phyloP scores from a whole-genome alignment of 2,329 filamentous ascomycete genomes.

The Pseudocercospora vitis region DNA sequence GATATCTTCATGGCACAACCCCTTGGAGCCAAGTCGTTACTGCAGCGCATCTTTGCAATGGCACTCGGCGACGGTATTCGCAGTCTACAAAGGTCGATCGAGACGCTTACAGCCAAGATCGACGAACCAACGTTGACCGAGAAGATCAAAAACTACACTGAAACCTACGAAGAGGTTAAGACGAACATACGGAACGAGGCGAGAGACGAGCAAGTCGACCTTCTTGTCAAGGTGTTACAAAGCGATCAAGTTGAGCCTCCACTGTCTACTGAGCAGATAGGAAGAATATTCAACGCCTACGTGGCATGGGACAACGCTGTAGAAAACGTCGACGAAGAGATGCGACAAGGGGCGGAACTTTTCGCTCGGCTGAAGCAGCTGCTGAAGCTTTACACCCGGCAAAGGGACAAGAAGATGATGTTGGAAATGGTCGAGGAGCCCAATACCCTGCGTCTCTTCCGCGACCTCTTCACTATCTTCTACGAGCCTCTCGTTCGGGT shows the following conservation, averaged over 20 bases:
- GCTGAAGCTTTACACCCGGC: constrained; percentile 84
- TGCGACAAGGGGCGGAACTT: constrained; percentile 84
- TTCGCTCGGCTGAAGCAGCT: constrained; percentile 95
- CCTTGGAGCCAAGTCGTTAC: constrained; percentile 81
- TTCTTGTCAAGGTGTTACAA: constrained; percentile 80
- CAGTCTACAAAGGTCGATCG: constrained; percentile 82
- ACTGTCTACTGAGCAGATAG: constrained; percentile 72
- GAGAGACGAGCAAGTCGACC: constrained; percentile 69
- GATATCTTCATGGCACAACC: constrained; percentile 96
- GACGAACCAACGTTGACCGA: constrained; percentile 75
- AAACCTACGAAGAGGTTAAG: constrained; percentile 74
- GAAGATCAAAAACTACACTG: constrained; percentile 78
- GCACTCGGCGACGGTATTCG: constrained; percentile 88
- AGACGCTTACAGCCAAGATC: constrained; percentile 72
- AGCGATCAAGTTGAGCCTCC: constrained; percentile 74
- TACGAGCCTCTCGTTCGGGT: constrained; percentile 96
- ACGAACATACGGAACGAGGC: constrained; percentile 72
- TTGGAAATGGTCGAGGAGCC: constrained; percentile 91
- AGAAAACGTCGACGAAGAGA: constrained; percentile 83
- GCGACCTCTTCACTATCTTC: constrained; percentile 96
- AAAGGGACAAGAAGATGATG: constrained; percentile 98
- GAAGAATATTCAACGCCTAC: constrained; percentile 87
- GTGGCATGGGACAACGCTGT: constrained; percentile 95
- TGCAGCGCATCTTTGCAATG: constrained; percentile 92
- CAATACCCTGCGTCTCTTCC: constrained; percentile 92